Base-by-base conservation (phyloP, 495 filamentous ascomycete species). In the Hypoxylon perforatum region DNA sequence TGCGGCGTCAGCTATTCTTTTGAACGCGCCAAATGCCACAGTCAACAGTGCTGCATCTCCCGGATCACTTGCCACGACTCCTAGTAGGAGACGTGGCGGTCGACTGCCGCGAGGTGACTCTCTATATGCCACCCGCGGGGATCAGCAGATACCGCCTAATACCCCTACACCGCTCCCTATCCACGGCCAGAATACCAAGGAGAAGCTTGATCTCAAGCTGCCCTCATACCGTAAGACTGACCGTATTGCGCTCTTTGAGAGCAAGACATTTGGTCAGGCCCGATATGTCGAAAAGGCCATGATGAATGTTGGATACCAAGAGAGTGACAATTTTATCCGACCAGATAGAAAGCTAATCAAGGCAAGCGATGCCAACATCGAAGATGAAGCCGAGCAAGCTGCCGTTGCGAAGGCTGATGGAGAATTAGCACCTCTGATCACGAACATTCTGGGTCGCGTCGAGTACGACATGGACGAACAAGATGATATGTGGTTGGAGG, bases 401-500 rank as follows among this genome's bases (percentile, higher is more conserved):
- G 82, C 87, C 48, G 79, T 82, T 14, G 68, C 82, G 0, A 86
- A 82, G 35, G 78, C 76, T 12, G 91, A 94, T 28, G 87, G 85
- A 9, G 90, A 93, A 28, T 72, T 78, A 3, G 42, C 66, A 17
- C 75, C 76, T 44, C 73, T 76, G 44, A 63, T 73, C 1, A 70
- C 73, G 5, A 77, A 76, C 28, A 67, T 65, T 15, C 85, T 92
- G 23, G 91, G 92, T 38, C 86, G 92, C 30, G 95, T 97, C 39
- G 95, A 99, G 69, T 99, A 99, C 70, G 95, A 99, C 69, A 98
- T 99, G 95, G 95, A 99, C 72, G 95, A 98, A 76, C 95, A 99
- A 73, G 95, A 99, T 74, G 93, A 96, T 54, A 91, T 93, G 78
- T 98, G 96, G 95, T 81, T 99, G 21, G 90, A 96, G 57, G 86